Percentiles rank a stretch among this genome's conserved stretches.
Conservation (phyloP, 2,329 filamentous ascomycete species). For the Calonectria multiphialidica region DNA sequence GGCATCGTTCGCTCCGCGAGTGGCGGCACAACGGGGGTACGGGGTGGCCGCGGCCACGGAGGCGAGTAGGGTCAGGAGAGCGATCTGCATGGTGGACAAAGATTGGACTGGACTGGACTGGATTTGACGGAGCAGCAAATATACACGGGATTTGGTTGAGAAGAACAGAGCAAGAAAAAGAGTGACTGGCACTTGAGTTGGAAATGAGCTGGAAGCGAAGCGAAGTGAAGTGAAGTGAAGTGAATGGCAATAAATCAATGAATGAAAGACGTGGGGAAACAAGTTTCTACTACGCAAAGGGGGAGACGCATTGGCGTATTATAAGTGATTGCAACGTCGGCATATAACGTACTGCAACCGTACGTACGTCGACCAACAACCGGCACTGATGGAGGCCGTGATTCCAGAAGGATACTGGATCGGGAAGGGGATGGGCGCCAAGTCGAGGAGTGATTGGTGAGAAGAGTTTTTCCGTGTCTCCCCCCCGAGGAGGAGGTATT, state of each 20-base stretch:
- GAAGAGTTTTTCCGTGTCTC: conserved; percentile 12
- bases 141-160: conserved; percentile 10
- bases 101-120: neutral
- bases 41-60: conserved; percentile 35
- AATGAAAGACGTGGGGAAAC: neutral
- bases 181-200: conserved; percentile 7
- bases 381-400: neutral
- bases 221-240: neutral
- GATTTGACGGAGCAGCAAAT: neutral
- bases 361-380: too few species aligned
- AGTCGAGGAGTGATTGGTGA: conserved; percentile 12
- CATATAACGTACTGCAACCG: neutral
- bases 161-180: conserved; percentile 5
- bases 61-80: conserved; percentile 30
- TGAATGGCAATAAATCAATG: neutral
- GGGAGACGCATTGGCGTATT: neutral
- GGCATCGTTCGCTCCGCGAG: conserved; percentile 17
- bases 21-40: conserved; percentile 9
- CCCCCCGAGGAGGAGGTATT: neutral
- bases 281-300: neutral
- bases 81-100: conserved; percentile 30
- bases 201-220: neutral
- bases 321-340: neutral
- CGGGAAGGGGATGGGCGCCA: neutral
- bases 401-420: neutral